phyloP scores from a whole-genome alignment of 164 flowering plant genomes.

The Tetrastigma voinierianum region DNA sequence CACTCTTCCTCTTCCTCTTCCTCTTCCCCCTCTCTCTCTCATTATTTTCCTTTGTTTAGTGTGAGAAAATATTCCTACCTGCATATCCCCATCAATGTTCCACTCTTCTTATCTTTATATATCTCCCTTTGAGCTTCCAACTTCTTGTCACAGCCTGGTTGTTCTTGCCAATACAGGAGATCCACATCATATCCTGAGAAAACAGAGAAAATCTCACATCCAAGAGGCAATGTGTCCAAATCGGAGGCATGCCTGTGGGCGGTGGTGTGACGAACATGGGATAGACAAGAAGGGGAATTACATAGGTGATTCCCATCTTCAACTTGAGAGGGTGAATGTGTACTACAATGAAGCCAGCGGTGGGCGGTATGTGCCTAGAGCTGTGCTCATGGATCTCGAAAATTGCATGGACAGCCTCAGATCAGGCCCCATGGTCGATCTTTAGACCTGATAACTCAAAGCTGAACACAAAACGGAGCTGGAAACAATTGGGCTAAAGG shows the following conservation, averaged over 20 bases:
- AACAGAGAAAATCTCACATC: slow-evolving; percentile 70
- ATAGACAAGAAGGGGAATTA: slow-evolving; percentile 44
- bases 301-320: slow-evolving; percentile 30
- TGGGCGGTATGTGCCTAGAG: slow-evolving; percentile 58
- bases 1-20: background rate
- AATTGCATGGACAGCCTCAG: slow-evolving; percentile 62
- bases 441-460: slow-evolving; percentile 63
- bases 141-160: slow-evolving; percentile 5
- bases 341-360: slow-evolving; percentile 66
- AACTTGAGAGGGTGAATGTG: slow-evolving; percentile 58
- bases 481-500: slow-evolving; percentile 66
- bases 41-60: background rate
- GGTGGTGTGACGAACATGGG: slow-evolving; percentile 55
- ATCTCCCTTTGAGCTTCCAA: background rate
- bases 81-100: slow-evolving; percentile 13
- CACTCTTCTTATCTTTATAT: background rate
- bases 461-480: too few species aligned
- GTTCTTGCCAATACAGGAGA: background rate
- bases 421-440: slow-evolving; percentile 47
- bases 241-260: slow-evolving; percentile 63
- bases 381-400: slow-evolving; percentile 61
- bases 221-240: slow-evolving; percentile 77
- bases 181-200: slow-evolving; percentile 10
- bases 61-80: slow-evolving; percentile 3
- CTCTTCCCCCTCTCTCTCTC: too few species aligned